Base-by-base conservation (phyloP, 2,329 filamentous ascomycete species). In the Pseudopithomyces maydicus region DNA sequence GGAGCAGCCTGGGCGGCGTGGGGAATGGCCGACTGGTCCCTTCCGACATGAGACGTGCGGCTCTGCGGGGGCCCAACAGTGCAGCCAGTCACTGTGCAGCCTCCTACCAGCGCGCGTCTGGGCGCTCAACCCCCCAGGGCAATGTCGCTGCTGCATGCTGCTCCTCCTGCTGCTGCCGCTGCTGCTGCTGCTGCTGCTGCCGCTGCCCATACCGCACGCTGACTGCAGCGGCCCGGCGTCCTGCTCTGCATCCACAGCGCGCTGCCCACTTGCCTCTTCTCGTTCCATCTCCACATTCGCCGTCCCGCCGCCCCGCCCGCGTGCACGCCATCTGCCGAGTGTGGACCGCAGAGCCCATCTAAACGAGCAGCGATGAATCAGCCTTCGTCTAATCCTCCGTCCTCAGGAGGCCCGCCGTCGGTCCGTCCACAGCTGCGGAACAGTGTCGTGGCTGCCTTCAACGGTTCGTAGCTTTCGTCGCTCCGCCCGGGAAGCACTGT, bases 361-460 rank as follows among this genome's bases (percentile, higher is more conserved):
- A 58, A 57, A 58, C 59, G 57, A 54, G 57, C 46, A 58, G 49
- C 55, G 36, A 65, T 63, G 59, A 66, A 65, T 61, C 54, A 64
- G 61, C 63, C 64, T 29, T 63, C 63, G 35, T 47, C 74, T 32
- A 76, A 73, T 68, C 72, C 74, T 58, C 70, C 74, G 38, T 74
- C 74, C 46, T 63, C 68, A 61, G 66, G 63, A 44, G 66, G 61
- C 49, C 66, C 66, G 53, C 65, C 67, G 39, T 68, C 71, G 67
- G 63, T 66, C 59, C 65, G 66, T 62, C 61, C 67, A 62, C 64
- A 67, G 43, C 58, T 75, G 52, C 76, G 74, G 60, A 69, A 69
- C 58, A 76, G 70, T 58, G 70, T 74, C 38, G 74, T 74, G 63
- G 70, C 74, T 51, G 74, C 77, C 60, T 77, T 78, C 62, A 76